A percentile compares a stretch with the other conserved stretches of the same genome.
Evolutionary conservation across 495 filamentous ascomycete species (phyloP).

Genomic region (Penicillium roqueforti): DNA sequence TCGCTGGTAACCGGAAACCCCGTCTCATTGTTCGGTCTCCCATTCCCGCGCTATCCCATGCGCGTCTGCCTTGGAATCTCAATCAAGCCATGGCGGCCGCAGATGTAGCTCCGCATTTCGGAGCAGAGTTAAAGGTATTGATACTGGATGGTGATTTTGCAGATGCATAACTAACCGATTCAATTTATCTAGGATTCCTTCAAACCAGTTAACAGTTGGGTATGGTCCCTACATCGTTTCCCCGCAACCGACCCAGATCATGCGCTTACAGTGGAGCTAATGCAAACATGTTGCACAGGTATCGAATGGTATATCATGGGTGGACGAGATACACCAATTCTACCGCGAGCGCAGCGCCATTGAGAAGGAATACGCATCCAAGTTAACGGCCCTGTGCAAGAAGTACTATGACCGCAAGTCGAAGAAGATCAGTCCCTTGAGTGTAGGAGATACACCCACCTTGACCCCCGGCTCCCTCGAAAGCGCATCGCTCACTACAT

Average conservation of each 20-base stretch:
- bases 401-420: slow-evolving; percentile 96
- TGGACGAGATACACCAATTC: slow-evolving; percentile 95
- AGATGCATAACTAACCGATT: not conserved
- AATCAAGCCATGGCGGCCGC: slow-evolving; percentile 62
- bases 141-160: not conserved
- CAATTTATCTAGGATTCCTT: slow-evolving; percentile 70
- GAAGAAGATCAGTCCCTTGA: slow-evolving; percentile 80
- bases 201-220: slow-evolving; percentile 90
- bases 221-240: slow-evolving; percentile 36
- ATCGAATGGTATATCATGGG: slow-evolving; percentile 80
- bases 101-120: slow-evolving; percentile 74
- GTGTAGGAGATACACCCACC: slow-evolving; percentile 87
- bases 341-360: slow-evolving; percentile 91
- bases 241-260: slow-evolving; percentile 18
- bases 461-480: slow-evolving; percentile 96
- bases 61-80: slow-evolving; percentile 17
- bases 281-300: slow-evolving; percentile 48
- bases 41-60: slow-evolving; percentile 14
- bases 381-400: slow-evolving; percentile 80
- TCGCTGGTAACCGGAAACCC: not conserved
- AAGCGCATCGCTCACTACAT: slow-evolving; percentile 92
- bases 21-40: not conserved
- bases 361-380: slow-evolving; percentile 93
- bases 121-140: slow-evolving; percentile 82
- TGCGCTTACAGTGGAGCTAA: slow-evolving; percentile 24